Conservation (phyloP, 176 grass and related monocot genomes). For the Bothriochloa decipiens region DNA sequence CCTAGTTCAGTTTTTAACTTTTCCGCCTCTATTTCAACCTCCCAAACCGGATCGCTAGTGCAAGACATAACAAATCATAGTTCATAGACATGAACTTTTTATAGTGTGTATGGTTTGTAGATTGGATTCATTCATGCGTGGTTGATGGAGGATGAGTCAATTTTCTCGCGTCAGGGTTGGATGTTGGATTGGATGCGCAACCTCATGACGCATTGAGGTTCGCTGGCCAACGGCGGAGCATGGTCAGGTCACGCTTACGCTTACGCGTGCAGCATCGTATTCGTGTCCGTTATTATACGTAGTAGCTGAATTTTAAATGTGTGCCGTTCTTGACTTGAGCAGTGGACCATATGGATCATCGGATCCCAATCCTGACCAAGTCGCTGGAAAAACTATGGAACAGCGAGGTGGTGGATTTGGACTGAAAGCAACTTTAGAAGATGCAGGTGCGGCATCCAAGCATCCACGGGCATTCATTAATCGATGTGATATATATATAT, state of each 20-base stretch:
- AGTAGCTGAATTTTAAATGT: background rate
- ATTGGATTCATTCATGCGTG: no score
- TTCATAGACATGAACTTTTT: no score
- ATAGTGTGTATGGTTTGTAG: no score
- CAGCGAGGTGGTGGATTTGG: background rate
- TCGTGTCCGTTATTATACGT: background rate
- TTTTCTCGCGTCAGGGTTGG: no score
- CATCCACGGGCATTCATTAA: background rate
- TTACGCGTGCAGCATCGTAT: background rate
- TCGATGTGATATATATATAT: no score
- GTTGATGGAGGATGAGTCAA: no score
- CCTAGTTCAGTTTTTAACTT: no score
- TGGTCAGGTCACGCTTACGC: background rate
- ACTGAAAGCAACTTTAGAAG: background rate
- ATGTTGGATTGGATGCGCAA: no score
- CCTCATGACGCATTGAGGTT: no score
- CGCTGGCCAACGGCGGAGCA: background rate
- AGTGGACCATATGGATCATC: background rate
- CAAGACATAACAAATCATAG: no score
- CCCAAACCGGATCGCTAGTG: no score
- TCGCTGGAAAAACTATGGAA: background rate
- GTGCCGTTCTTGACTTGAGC: constrained; percentile 18
- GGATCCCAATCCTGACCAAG: constrained; percentile 30
- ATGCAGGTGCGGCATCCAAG: background rate
- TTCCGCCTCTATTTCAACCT: no score